phyloP scores from a whole-genome alignment of 1,284 basidiomycete species.

The Ustilago xerochloae region DNA sequence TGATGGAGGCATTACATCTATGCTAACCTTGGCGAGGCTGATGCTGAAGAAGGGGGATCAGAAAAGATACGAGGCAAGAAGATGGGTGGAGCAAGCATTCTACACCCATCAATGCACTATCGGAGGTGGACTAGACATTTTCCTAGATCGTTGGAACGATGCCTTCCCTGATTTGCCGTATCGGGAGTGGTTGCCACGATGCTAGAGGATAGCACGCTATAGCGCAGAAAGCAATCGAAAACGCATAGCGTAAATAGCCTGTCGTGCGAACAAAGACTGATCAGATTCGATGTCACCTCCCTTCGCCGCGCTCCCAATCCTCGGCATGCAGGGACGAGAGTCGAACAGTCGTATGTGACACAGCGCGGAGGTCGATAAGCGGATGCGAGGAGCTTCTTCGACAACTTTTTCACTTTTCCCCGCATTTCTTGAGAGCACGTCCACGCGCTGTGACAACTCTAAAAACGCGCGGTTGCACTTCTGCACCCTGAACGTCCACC shows the following conservation, averaged over 20 bases:
- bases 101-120: conserved; percentile 60
- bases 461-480: background rate
- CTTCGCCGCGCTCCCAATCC: background rate
- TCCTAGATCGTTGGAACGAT: conserved; percentile 57
- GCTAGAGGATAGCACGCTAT: too few species aligned
- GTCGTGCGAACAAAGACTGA: too few species aligned
- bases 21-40: conserved; percentile 45
- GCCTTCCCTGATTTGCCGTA: conserved; percentile 40
- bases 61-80: conserved; percentile 18
- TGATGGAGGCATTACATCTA: conserved; percentile 55
- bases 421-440: background rate
- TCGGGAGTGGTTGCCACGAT: conserved; percentile 35
- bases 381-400: background rate
- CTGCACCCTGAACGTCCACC: background rate
- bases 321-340: background rate
- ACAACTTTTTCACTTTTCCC: background rate
- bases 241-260: too few species aligned
- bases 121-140: conserved; percentile 57
- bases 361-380: background rate
- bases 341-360: background rate
- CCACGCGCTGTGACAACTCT: background rate
- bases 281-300: conserved; percentile 1
- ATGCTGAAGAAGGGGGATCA: conserved; percentile 11
- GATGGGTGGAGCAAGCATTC: conserved; percentile 54
- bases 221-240: background rate